These are phyloP conservation scores for Wolfiporia cocos DNA, from an alignment of 1,284 basidiomycete genomes.

Conservation along the genomic window DNA sequence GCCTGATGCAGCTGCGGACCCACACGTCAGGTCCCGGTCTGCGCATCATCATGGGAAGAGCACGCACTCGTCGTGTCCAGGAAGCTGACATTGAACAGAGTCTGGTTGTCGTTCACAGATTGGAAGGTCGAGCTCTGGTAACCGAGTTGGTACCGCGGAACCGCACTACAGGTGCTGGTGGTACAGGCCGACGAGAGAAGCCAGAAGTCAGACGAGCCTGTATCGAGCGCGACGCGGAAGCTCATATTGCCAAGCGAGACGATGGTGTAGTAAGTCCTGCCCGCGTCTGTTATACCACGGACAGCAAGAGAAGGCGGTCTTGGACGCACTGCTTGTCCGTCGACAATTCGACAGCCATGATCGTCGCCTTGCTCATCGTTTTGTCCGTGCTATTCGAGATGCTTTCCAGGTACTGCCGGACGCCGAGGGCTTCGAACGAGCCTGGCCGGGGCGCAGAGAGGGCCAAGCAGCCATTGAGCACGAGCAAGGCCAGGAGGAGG, in stretches of 20 bases:
- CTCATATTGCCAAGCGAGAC: conserved; percentile 52
- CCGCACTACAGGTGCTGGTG: conserved; percentile 41
- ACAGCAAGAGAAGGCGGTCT: background rate
- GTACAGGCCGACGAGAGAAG: conserved; percentile 57
- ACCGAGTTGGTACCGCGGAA: conserved; percentile 61
- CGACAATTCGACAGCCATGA: conserved; percentile 23
- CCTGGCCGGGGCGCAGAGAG: background rate
- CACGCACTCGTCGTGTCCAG: conserved; percentile 59
- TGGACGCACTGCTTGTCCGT: conserved; percentile 27
- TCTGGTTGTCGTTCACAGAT: conserved; percentile 52
- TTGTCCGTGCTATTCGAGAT: conserved; percentile 15
- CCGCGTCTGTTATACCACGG: background rate
- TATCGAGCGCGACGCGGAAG: conserved; percentile 69
- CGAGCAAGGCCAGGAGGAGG: conserved; percentile 14
- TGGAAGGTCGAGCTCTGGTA: conserved; percentile 62
- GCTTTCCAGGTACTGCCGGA: conserved; percentile 19
- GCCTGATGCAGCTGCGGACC: conserved; percentile 48
- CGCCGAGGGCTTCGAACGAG: conserved; percentile 4
- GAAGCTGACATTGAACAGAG: conserved; percentile 52
- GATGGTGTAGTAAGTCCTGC: conserved; percentile 61
- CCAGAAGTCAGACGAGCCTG: conserved; percentile 75
- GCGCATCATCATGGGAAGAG: too few relatives aligned
- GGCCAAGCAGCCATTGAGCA: conserved; percentile 6
- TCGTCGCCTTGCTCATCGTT: conserved; percentile 18
- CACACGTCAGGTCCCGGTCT: background rate